phyloP scores from a whole-genome alignment of 768 basidiomycete genomes.

The Russula compacta region DNA sequence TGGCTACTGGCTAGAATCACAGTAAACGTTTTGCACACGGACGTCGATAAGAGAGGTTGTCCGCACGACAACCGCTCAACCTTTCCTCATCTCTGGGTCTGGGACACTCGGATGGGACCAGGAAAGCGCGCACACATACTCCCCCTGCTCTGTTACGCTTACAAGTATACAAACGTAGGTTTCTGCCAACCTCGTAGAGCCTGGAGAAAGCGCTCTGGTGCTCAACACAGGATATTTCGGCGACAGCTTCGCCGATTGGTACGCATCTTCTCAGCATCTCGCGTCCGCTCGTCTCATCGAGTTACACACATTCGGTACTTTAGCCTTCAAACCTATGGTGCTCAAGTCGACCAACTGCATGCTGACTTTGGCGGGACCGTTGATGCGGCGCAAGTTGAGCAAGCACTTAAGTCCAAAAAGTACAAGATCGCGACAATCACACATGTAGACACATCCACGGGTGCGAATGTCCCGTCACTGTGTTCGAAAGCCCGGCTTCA shows the following conservation, averaged over 20 bases:
- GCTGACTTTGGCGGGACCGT: conserved; percentile 79
- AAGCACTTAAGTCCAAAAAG: conserved; percentile 63
- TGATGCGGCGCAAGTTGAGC: conserved; percentile 46
- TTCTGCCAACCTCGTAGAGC: conserved; percentile 82
- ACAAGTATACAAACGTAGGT: conserved; percentile 38
- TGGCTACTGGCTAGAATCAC: not conserved
- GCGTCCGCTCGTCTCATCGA: not conserved
- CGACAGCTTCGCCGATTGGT: conserved; percentile 85
- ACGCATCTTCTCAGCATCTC: conserved; percentile 20
- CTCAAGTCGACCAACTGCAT: conserved; percentile 73
- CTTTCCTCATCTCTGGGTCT: conserved; percentile 88
- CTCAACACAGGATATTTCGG: conserved; percentile 92
- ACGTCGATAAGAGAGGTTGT: conserved; percentile 53
- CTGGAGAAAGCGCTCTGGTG: conserved; percentile 70
- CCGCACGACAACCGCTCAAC: conserved; percentile 70
- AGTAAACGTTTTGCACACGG: not conserved
- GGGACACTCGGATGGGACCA: conserved; percentile 98
- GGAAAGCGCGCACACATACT: conserved; percentile 31
- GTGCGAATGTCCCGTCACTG: conserved; percentile 27
- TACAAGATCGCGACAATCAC: conserved; percentile 91
- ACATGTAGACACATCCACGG: conserved; percentile 90
- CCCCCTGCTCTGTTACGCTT: not conserved
- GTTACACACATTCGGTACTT: not conserved
- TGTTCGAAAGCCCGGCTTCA: not conserved
- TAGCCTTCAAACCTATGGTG: conserved; percentile 83